Percentiles rank a stretch among this genome's conserved stretches.
phyloP scores from a whole-genome alignment of 1,284 basidiomycete genomes.

The Puccinia novopanici region DNA sequence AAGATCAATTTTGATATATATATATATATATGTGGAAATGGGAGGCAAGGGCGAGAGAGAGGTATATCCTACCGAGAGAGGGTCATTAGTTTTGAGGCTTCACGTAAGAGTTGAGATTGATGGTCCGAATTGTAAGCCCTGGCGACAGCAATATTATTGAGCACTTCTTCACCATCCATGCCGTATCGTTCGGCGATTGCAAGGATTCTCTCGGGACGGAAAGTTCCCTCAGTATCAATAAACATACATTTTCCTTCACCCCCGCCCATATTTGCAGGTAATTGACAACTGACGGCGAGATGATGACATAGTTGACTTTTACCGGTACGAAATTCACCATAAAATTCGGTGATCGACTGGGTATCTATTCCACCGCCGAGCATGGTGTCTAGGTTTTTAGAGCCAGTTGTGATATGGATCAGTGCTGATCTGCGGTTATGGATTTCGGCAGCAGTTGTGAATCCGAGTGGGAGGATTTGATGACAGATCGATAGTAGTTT shows the following conservation, averaged over 20 bases:
- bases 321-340: conserved; percentile 97
- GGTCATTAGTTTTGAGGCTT: conserved; percentile 94
- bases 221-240: conserved; percentile 98
- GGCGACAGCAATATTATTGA: conserved; percentile 98
- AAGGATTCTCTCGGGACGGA: conserved; percentile 90
- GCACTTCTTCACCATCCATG: conserved; percentile 91
- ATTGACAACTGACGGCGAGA: conserved; percentile 92
- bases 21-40: neutral
- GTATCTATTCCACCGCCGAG: conserved; percentile 98
- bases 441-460: conserved; percentile 96
- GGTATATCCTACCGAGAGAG: conserved; percentile 74
- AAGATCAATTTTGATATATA: conserved; percentile 53
- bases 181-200: conserved; percentile 95
- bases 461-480: conserved; percentile 95
- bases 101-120: conserved; percentile 84
- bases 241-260: conserved; percentile 99
- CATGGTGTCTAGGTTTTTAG: conserved; percentile 91
- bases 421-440: conserved; percentile 93
- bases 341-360: conserved; percentile 95
- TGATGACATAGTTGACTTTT: conserved; percentile 99
- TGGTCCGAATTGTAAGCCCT: conserved; percentile 98
- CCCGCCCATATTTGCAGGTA: conserved; percentile 95
- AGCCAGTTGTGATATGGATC: conserved; percentile 94
- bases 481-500: conserved; percentile 85
- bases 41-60: neutral